Conservation (phyloP, 2,329 filamentous ascomycete species). For the Trichoderma arundinaceum region DNA sequence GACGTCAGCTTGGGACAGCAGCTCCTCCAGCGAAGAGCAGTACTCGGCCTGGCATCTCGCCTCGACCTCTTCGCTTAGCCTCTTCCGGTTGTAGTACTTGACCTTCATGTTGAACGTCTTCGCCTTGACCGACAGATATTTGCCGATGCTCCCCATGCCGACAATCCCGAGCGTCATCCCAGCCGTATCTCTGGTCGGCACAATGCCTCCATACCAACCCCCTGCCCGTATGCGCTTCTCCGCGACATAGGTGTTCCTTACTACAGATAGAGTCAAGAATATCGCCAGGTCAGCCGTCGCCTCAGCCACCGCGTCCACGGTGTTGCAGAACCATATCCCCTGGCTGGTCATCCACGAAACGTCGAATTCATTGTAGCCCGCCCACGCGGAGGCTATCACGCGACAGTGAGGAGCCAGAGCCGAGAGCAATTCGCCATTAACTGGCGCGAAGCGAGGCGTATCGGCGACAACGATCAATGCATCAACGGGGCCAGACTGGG, state of each 20-base stretch:
- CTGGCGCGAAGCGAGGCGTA: constrained; percentile 55
- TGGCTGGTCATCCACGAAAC: constrained; percentile 50
- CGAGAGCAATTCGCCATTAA: constrained; percentile 52
- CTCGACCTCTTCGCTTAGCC: constrained; percentile 45
- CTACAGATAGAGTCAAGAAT: constrained; percentile 43
- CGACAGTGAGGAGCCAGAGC: constrained; percentile 50
- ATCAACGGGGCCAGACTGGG: constrained; percentile 49
- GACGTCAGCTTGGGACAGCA: constrained; percentile 51
- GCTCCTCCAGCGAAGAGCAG: constrained; percentile 45
- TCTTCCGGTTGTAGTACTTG: constrained; percentile 51
- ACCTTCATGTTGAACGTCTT: constrained; percentile 51
- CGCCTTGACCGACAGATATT: constrained; percentile 49
- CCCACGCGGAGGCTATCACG: constrained; percentile 54
- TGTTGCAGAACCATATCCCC: constrained; percentile 60
- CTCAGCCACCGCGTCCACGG: constrained; percentile 58
- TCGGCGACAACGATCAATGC: constrained; percentile 58
- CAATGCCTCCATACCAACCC: constrained; percentile 45
- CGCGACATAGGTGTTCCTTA: constrained; percentile 52
- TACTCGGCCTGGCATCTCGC: constrained; percentile 45
- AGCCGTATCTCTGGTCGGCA: constrained; percentile 50
- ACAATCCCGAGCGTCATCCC: constrained; percentile 55
- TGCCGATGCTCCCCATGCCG: constrained; percentile 56
- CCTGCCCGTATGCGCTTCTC: constrained; percentile 48
- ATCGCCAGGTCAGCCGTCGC: constrained; percentile 57
- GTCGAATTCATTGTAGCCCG: constrained; percentile 56